Conservation (phyloP, 352 stramenopile species). For the Phytopythium montanum region DNA sequence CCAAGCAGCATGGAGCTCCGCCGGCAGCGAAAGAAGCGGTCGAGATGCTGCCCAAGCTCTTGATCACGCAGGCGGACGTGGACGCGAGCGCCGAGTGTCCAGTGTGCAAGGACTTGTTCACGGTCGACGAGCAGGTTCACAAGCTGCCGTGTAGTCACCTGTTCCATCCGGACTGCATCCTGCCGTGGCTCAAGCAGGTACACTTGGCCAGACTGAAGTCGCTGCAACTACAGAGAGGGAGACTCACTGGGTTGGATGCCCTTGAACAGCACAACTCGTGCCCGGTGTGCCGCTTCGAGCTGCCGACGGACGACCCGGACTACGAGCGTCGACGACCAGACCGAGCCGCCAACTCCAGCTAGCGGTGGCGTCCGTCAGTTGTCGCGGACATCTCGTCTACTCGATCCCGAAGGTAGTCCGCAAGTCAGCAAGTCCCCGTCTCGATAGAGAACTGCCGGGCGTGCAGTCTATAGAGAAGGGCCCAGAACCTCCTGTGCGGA, state of each 20-base stretch:
- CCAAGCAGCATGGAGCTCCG: constrained; percentile 70
- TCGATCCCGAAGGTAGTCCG: background rate
- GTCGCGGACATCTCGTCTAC: background rate
- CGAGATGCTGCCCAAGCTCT: constrained; percentile 69
- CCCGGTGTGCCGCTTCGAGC: constrained; percentile 78
- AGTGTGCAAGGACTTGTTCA: constrained; percentile 86
- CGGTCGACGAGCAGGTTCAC: constrained; percentile 70
- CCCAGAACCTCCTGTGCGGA: background rate
- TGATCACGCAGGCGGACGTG: constrained; percentile 71
- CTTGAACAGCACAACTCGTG: constrained; percentile 78
- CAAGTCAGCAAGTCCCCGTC: too few relatives aligned
- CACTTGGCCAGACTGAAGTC: background rate
- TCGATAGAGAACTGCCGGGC: background rate
- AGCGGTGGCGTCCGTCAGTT: background rate
- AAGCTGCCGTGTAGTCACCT: constrained; percentile 70
- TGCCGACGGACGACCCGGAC: constrained; percentile 81
- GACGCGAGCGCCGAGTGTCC: constrained; percentile 75
- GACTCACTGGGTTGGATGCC: background rate
- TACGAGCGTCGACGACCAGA: constrained; percentile 59
- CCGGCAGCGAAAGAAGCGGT: constrained; percentile 73
- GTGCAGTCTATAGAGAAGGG: background rate
- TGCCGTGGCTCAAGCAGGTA: constrained; percentile 79
- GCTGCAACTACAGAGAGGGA: background rate
- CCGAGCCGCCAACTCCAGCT: background rate
- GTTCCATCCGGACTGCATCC: constrained; percentile 85